Percentiles rank a stretch among this genome's conserved stretches.
Evolutionary conservation across 495 filamentous ascomycete species (phyloP).

Genomic region (Annulohypoxylon stygium): DNA sequence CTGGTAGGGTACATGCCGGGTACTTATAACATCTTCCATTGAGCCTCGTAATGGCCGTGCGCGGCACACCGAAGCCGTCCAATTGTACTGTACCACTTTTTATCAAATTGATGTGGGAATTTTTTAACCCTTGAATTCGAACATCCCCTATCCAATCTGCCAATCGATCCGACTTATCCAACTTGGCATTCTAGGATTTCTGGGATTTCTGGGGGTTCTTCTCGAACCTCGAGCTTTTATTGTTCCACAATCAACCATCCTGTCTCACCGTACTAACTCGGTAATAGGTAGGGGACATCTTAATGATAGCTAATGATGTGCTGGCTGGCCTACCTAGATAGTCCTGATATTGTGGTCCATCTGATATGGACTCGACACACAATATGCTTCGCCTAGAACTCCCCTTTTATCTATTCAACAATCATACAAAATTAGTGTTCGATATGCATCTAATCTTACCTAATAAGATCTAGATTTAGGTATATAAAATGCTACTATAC

Average conservation of each 20-base stretch:
- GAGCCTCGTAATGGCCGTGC: slow-evolving; percentile 34
- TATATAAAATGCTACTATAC: neutral
- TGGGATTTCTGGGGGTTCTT: neutral
- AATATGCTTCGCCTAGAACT: slow-evolving; percentile 12
- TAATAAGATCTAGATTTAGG: slow-evolving; percentile 3
- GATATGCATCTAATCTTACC: slow-evolving; percentile 1
- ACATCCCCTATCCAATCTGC: slow-evolving; percentile 23
- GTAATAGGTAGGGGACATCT: slow-evolving; percentile 14
- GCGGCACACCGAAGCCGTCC: slow-evolving; percentile 8
- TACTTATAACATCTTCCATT: neutral
- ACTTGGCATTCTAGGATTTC: slow-evolving; percentile 9
- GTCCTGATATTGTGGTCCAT: slow-evolving; percentile 5
- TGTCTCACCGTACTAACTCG: slow-evolving; percentile 30
- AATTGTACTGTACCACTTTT: slow-evolving; percentile 6
- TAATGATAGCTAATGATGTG: slow-evolving; percentile 1
- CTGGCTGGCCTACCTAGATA: neutral
- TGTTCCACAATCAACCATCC: slow-evolving; percentile 28
- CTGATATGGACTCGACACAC: neutral
- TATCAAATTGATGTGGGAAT: slow-evolving; percentile 30
- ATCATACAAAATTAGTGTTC: neutral
- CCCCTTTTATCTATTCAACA: neutral
- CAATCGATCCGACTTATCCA: neutral
- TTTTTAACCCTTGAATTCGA: slow-evolving; percentile 21
- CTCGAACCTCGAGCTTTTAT: slow-evolving; percentile 25
- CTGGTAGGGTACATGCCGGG: too few relatives aligned